Evolutionary conservation across 805 yeast species (phyloP).

Genomic region (Hanseniaspora valbyensis): DNA sequence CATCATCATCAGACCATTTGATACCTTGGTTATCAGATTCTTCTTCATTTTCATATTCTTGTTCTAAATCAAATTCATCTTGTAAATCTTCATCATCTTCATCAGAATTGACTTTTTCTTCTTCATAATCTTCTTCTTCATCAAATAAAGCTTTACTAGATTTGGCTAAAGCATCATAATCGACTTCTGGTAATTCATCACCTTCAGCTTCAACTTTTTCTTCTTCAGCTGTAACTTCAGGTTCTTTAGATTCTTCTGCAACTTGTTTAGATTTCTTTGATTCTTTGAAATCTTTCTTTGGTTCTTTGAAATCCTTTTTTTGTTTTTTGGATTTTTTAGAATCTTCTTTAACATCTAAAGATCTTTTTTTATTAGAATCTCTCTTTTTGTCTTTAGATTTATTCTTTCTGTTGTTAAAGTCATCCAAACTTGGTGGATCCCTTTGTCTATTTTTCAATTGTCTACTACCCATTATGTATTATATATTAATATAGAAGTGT

Average conservation of each 20-base stretch:
- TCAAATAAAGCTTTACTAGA: constrained; percentile 70
- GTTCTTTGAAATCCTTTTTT: constrained; percentile 28
- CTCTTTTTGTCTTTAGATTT: constrained; percentile 31
- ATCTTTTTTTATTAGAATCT: constrained; percentile 18
- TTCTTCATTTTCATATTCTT: constrained; percentile 37
- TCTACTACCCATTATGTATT: constrained; percentile 62
- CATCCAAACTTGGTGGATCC: constrained; percentile 80
- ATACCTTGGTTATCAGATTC: constrained; percentile 25
- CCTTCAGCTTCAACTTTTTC: constrained; percentile 31
- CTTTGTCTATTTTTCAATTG: constrained; percentile 87
- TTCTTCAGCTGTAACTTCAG: constrained; percentile 23
- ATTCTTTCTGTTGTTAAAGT: constrained; percentile 48
- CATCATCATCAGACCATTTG: constrained; percentile 73
- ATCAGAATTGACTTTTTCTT: constrained; percentile 22
- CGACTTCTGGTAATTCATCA: constrained; percentile 52
- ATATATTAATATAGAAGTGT: background rate
- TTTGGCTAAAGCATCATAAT: constrained; percentile 50
- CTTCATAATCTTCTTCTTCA: constrained; percentile 33
- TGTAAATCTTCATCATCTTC: constrained; percentile 26
- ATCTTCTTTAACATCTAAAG: constrained; percentile 3
- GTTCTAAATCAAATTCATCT: constrained; percentile 51
- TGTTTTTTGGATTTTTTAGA: constrained; percentile 18
- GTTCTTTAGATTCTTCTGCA: constrained; percentile 20
- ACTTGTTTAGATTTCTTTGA: constrained; percentile 16
- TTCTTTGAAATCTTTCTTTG: constrained; percentile 21